Evolutionary conservation across 2,329 filamentous ascomycete species (phyloP), one percentile per base, ranked within the genome.

Genomic region (Penicillium sp.): DNA sequence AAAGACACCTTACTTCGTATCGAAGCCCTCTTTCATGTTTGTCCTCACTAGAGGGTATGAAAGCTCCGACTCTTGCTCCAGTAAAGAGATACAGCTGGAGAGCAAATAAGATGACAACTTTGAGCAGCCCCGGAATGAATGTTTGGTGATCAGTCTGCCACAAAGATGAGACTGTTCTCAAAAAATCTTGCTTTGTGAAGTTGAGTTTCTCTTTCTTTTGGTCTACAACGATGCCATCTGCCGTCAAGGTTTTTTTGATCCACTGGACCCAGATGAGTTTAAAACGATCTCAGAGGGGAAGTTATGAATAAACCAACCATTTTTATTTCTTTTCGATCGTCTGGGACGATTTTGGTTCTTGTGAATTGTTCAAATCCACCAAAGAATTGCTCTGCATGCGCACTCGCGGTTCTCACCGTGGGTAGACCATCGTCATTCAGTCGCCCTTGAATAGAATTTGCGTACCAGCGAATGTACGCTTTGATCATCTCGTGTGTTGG

Each of bases 71-170:
- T 41, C 44, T 47, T 47, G 14, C 44, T 19, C 44, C 14, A 11
- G 37, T 47, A 16, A 47, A 47, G 38, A 47, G 44, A 18, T 41
- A 47, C 4, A 47, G 36, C 25, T 47, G 7, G 16, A 47, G 44
- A 35, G 44, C 22, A 22, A 47, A 41, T 22, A 34, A 30, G 16
- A 47, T 41, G 3, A 40, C 27, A 10, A 33, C 35, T 28, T 47
- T 47, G 22, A 40, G 36, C 14, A 47, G 12, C 8, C 35, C 30
- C 7, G 44, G 44, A 28, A 47, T 47, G 7, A 47, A 47, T 6
- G 2, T 34, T 35, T 36, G 19, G 25, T 34, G 41, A 28, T 44
- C 31, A 35, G 41, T 19, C 18, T 28, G 18, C 31, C 31, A 44
- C 19, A 44, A 36, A 33, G 41, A 44, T 11, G 31, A 27, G 22